These are phyloP conservation scores for Sugiyamaella qingdaonensis DNA, from an alignment of 805 yeast genomes.

Conservation along the genomic window DNA sequence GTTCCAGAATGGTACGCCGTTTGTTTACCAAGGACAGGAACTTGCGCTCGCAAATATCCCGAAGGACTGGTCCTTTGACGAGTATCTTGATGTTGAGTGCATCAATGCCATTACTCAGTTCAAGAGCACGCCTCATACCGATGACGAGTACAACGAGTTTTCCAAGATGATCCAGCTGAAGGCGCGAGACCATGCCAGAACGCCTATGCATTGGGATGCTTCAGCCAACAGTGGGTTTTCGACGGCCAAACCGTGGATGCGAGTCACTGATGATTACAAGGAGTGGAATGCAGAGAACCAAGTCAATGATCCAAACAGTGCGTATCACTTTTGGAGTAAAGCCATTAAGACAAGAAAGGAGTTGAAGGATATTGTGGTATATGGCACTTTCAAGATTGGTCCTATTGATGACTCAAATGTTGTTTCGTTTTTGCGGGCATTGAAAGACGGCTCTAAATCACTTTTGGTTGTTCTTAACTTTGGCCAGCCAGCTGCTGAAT, in stretches of 20 bases:
- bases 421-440: slow-evolving; percentile 41
- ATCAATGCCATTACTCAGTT: slow-evolving; percentile 40
- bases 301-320: slow-evolving; percentile 42
- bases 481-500: slow-evolving; percentile 33
- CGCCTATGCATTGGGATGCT: slow-evolving; percentile 54
- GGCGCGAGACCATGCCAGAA: slow-evolving; percentile 52
- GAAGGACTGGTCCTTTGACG: slow-evolving; percentile 43
- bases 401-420: slow-evolving; percentile 42
- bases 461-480: slow-evolving; percentile 44
- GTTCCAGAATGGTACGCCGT: slow-evolving; percentile 51
- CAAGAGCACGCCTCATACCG: slow-evolving; percentile 21
- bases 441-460: slow-evolving; percentile 26
- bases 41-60: slow-evolving; percentile 52
- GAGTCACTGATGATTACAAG: slow-evolving; percentile 46
- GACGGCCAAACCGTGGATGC: slow-evolving; percentile 48
- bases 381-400: slow-evolving; percentile 44
- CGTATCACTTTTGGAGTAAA: slow-evolving; percentile 44
- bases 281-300: slow-evolving; percentile 48
- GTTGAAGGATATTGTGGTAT: slow-evolving; percentile 41
- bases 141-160: slow-evolving; percentile 17
- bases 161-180: slow-evolving; percentile 23
- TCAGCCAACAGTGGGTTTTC: slow-evolving; percentile 43
- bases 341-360: slow-evolving; percentile 43
- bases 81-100: slow-evolving; percentile 49
- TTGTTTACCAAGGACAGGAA: slow-evolving; percentile 60